These are phyloP conservation scores for Dipteronia sinensis DNA, from an alignment of 345 rosid genomes.

Conservation along the genomic window DNA sequence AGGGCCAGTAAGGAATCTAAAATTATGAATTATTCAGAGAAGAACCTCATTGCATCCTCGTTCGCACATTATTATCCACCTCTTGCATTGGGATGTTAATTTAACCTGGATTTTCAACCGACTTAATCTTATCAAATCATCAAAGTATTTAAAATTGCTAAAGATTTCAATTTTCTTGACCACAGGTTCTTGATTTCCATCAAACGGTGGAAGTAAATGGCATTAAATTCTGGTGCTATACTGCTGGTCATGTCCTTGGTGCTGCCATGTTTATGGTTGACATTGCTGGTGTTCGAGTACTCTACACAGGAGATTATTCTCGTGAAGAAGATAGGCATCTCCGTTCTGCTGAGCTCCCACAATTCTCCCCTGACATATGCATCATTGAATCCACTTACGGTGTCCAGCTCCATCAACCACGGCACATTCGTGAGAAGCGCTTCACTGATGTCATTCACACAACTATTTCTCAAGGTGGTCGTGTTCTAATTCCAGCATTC, in stretches of 20 bases:
- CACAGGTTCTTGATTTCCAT: constrained; percentile 86
- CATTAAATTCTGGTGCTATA: constrained; percentile 94
- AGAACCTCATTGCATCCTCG: background rate
- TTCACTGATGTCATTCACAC: constrained; percentile 93
- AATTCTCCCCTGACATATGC: constrained; percentile 95
- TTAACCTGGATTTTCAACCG: background rate
- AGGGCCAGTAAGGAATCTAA: background rate
- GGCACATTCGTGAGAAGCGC: constrained; percentile 86
- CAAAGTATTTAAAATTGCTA: background rate
- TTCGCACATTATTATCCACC: background rate
- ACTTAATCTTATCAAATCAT: background rate
- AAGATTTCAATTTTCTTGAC: constrained; percentile 2
- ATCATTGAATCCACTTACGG: constrained; percentile 95
- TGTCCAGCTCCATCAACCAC: constrained; percentile 94
- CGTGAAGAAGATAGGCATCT: constrained; percentile 96
- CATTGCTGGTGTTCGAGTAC: constrained; percentile 87
- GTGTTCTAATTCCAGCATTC: constrained; percentile 82
- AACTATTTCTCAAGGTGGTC: constrained; percentile 86
- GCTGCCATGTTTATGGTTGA: constrained; percentile 99
- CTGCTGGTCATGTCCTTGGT: constrained; percentile 98
- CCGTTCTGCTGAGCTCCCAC: constrained; percentile 93
- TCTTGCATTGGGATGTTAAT: background rate
- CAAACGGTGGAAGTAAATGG: constrained; percentile 91
- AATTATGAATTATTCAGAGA: background rate
- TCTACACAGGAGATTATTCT: constrained; percentile 94